Base-by-base conservation (phyloP, 768 basidiomycete genomes). In the Nevesoporus exiguus region DNA sequence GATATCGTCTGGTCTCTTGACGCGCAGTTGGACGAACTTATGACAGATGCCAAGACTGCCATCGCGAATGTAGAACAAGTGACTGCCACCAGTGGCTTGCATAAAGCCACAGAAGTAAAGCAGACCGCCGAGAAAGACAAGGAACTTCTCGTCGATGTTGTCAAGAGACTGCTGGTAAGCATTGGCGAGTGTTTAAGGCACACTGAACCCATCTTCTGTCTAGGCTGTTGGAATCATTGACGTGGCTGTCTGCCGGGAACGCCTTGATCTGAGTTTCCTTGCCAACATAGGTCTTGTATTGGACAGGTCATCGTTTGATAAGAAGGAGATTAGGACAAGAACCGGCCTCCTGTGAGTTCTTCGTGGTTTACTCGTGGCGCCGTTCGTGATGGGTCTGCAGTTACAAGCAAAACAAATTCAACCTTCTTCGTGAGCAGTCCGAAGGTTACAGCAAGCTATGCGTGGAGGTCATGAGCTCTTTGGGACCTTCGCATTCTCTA, bases 321-420 rank as follows among this genome's bases (percentile, higher is more conserved):
- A 85, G 76, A 91, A 88, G 67, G 89, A 91, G 65, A 84, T 92
- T 39, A 77, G 90, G 60, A 86, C 83, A 27, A 77, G 90, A 54
- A 93, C 91, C 3, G 85, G 84, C 15, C 74, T 92, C 47, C 90
- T 91, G 90, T 92, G 69, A 71, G 90, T 80, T 9, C 21, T 10
- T 22, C 30, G 21, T 0, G 24, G 13, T 37, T 10, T 43, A 8
- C 24, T 55, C 30, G 22, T 49, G 19, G 43, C 58, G 34, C 59
- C 33, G 2, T 51, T 52, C 33, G 21, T 39, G n/a, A 7, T 52
- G 37, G 42, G 27, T 48, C 41, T 49, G n/a, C 66, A 95, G 92
- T 68, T 96, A 94, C 76, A 94, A 93, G 71, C 96, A 99, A 71
- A 93, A 93, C 74, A 99, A 98, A 72, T 96, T 95, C 77, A 99